A percentile compares a stretch with the other conserved stretches of the same genome.
These are phyloP conservation scores for Deakozyma indianensis DNA, from an alignment of 805 yeast species.

Conservation along the genomic window DNA sequence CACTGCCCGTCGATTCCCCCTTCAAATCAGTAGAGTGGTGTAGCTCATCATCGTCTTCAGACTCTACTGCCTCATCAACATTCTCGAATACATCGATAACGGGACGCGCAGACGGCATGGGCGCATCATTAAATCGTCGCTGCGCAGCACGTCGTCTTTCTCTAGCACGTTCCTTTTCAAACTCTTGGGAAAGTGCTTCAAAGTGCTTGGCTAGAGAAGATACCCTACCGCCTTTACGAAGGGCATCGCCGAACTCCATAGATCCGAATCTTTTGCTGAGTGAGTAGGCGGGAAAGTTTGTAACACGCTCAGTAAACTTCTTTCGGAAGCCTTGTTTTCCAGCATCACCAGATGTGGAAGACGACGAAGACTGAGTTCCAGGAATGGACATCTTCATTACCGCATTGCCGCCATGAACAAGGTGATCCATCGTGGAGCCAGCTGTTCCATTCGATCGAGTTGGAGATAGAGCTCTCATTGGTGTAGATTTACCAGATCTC, in stretches of 20 bases:
- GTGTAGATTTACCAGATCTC: not conserved
- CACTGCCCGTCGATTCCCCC: not conserved
- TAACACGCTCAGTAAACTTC: not conserved
- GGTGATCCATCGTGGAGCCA: not conserved
- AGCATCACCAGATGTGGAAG: not conserved
- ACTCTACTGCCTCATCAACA: slow-evolving; percentile 76
- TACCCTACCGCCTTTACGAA: slow-evolving; percentile 13
- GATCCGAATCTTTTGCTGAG: not conserved
- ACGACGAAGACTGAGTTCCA: not conserved
- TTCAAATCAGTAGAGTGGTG: not conserved
- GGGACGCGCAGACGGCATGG: slow-evolving; percentile 65
- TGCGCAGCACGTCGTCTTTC: slow-evolving; percentile 51
- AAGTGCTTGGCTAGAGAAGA: slow-evolving; percentile 42
- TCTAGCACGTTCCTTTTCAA: slow-evolving; percentile 70
- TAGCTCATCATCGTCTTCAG: slow-evolving; percentile 24
- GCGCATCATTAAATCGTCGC: slow-evolving; percentile 50
- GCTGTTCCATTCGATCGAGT: not conserved
- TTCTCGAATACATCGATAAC: slow-evolving; percentile 82
- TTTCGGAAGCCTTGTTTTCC: not conserved
- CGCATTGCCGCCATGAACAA: not conserved
- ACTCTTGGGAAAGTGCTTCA: slow-evolving; percentile 69
- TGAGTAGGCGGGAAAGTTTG: not conserved
- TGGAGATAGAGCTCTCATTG: not conserved
- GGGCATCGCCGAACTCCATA: not conserved
- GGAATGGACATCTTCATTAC: not conserved